These are phyloP conservation scores for Cladophialophora immunda DNA, from an alignment of 2,329 filamentous ascomycete genomes.

Conservation along the genomic window DNA sequence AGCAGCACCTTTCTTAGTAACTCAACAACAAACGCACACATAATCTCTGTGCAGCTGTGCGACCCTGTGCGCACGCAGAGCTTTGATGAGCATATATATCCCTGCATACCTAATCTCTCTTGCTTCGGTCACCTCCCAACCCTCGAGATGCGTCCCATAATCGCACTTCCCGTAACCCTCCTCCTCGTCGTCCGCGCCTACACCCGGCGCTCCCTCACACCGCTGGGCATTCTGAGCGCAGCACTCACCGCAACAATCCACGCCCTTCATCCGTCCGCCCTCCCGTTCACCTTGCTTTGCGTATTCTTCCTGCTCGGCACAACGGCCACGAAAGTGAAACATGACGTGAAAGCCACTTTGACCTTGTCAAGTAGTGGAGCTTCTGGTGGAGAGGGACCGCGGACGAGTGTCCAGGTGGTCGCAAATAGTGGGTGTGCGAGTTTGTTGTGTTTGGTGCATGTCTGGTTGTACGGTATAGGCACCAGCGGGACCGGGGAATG, in stretches of 20 bases:
- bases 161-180: conserved; percentile 58
- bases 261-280: conserved; percentile 89
- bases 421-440: conserved; percentile 86
- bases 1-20: conserved; percentile 4
- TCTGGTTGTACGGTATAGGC: conserved; percentile 29
- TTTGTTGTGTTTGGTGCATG: conserved; percentile 60
- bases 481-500: not conserved
- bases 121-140: not conserved
- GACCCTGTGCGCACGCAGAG: not conserved
- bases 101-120: not conserved
- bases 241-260: conserved; percentile 78
- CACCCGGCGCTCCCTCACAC: conserved; percentile 79
- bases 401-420: conserved; percentile 87
- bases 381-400: conserved; percentile 77
- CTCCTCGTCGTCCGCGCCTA: conserved; percentile 73
- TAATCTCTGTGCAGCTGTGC: conserved; percentile 22
- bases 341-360: conserved; percentile 81
- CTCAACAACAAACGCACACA: conserved; percentile 14
- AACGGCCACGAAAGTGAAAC: conserved; percentile 86
- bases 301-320: conserved; percentile 90
- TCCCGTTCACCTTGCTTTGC: conserved; percentile 84
- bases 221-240: conserved; percentile 76
- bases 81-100: not conserved
- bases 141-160: conserved; percentile 51
- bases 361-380: conserved; percentile 78